Base-by-base conservation (phyloP, 2,329 filamentous ascomycete genomes). In the Zymoseptoria passerinii region DNA sequence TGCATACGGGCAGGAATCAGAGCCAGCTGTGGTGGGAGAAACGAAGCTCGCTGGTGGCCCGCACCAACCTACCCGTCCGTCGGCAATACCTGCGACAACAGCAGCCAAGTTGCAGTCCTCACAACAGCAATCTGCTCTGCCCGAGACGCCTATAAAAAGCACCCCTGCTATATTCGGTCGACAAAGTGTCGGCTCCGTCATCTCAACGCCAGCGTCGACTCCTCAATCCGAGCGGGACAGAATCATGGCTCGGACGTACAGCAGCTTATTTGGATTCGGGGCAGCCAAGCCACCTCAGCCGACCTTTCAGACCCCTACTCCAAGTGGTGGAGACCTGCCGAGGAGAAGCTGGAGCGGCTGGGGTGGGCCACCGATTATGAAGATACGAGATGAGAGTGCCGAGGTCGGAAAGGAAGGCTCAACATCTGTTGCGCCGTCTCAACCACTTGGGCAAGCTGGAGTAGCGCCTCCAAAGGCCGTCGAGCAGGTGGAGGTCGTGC, bases 261-360 rank as follows among this genome's bases (percentile, higher is more conserved):
- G 61, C 40, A 71, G 69, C 52, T 57, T 71, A 13, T 71, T 71
- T 48, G 69, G 69, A 13, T 67, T 70, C 50, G 61, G 54, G 40
- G 61, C 58, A 8, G 67, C 67, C n/a, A 67, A 66, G 13, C 64
- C 64, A 7, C 63, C 65, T 10, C 62, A 64, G 50, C 58, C 27
- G n/a, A 5, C 23, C 16, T 27, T 51, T 3, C 54, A 62, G 48
- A 58, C 60, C 8, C 52, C 57, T 5, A 61, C 57, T 20, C 55
- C 57, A 6, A 57, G 56, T 28, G 58, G 50, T 28, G 23, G 19
- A 27, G 35, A 44, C n/a, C 35, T 44, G 35, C 35, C 35, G 35
- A 44, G n/a, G 35, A 44, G 13, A 16, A 44, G 13, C 35, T 44
- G 13, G 2, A 44, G 16, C 7, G 35, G 35, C 13, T 44, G 35